phyloP scores from a whole-genome alignment of 345 rosid species.

The Salix viminalis region DNA sequence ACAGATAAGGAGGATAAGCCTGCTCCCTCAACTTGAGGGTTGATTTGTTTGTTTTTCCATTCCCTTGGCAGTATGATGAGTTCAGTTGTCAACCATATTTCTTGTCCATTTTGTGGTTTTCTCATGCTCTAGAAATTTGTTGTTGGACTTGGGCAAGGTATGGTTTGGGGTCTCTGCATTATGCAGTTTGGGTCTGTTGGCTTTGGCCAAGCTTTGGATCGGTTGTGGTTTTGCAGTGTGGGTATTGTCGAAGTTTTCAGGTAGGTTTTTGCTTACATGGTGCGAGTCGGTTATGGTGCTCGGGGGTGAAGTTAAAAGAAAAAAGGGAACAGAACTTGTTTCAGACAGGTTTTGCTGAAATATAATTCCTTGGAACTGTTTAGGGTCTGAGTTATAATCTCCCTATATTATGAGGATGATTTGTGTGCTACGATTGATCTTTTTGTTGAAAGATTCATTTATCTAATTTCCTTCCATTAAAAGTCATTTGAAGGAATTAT shows the following conservation, averaged over 20 bases:
- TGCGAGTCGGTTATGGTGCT: background rate
- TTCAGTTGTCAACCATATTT: constrained; percentile 5
- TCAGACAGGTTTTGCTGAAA: background rate
- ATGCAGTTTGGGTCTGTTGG: constrained; percentile 32
- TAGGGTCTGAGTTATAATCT: background rate
- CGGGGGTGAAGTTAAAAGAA: background rate
- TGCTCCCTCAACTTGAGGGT: constrained; percentile 40
- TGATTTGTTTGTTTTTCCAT: background rate
- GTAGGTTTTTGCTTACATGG: constrained; percentile 19
- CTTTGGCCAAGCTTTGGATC: constrained; percentile 26
- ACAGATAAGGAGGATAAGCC: constrained; percentile 47
- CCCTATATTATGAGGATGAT: background rate
- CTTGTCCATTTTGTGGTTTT: constrained; percentile 14
- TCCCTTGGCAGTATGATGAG: constrained; percentile 12
- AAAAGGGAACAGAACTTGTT: background rate
- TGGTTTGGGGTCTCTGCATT: constrained; percentile 28
- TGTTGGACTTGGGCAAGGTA: constrained; percentile 10
- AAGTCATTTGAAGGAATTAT: background rate
- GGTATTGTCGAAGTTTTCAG: constrained; percentile 11
- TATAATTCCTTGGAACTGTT: constrained; percentile 1
- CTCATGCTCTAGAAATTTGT: constrained; percentile 5
- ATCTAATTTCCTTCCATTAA: background rate
- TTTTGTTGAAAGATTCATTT: background rate
- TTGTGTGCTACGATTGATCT: background rate
- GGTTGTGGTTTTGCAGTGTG: constrained; percentile 25